Conservation (phyloP, 306 rosid genomes). For the Trifolium repens region DNA sequence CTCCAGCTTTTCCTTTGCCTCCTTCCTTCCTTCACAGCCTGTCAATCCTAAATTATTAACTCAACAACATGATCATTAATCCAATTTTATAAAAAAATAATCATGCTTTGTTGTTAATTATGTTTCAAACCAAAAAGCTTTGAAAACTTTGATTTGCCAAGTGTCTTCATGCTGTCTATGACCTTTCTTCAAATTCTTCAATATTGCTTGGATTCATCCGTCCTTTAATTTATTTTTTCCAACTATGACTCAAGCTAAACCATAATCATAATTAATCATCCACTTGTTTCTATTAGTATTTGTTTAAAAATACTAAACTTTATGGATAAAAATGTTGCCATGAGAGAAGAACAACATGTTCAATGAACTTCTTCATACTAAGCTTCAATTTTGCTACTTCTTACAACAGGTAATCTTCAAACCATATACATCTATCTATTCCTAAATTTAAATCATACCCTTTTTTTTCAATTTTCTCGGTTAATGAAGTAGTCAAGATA, state of each 20-base stretch:
- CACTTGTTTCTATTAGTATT: conserved; percentile 32
- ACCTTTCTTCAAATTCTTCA: conserved; percentile 50
- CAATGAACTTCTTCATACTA: conserved; percentile 64
- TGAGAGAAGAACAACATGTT: conserved; percentile 47
- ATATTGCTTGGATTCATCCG: conserved; percentile 57
- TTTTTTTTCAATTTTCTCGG: no score
- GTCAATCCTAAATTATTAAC: conserved; percentile 87
- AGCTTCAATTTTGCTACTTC: conserved; percentile 49
- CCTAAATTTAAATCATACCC: no score
- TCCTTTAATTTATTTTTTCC: conserved; percentile 44
- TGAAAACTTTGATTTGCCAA: conserved; percentile 42
- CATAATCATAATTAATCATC: conserved; percentile 33
- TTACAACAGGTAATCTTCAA: conserved; percentile 36
- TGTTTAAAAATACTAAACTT: conserved; percentile 9
- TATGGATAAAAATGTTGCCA: conserved; percentile 55
- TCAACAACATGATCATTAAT: conserved; percentile 45
- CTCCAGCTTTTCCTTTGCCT: conserved; percentile 56
- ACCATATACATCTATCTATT: no score
- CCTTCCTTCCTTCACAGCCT: conserved; percentile 77
- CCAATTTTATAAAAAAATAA: neutral
- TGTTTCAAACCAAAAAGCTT: conserved; percentile 47
- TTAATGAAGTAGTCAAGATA: no score
- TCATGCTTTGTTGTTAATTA: conserved; percentile 48
- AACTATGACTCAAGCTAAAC: conserved; percentile 33
- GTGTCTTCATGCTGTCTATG: conserved; percentile 66